These are phyloP conservation scores for Tetrahymena malaccensis DNA, from an alignment of 73 alveolate genomes.

Conservation along the genomic window DNA sequence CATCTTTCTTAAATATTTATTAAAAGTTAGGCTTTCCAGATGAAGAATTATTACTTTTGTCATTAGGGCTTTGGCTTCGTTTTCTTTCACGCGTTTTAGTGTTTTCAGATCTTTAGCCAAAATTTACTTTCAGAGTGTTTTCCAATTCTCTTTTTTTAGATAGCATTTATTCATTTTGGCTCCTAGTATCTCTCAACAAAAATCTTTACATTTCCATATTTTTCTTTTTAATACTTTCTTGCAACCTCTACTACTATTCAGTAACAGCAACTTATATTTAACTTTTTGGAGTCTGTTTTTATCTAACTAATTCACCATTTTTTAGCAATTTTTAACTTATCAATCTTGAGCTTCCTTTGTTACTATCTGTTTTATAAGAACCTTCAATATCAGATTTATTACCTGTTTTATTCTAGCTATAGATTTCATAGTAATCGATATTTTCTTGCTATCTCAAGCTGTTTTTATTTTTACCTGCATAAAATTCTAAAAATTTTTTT, in stretches of 20 bases:
- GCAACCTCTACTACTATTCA: not conserved
- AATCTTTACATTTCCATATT: not conserved
- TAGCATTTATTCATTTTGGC: not conserved
- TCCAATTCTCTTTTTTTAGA: not conserved
- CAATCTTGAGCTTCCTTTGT: not conserved
- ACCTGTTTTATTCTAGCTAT: not conserved
- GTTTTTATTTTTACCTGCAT: not conserved
- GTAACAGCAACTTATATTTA: not conserved
- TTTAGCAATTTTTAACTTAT: not conserved
- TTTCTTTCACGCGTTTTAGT: not conserved
- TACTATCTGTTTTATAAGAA: not conserved
- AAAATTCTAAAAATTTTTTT: not conserved
- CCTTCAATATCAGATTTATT: not conserved
- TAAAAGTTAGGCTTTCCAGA: not conserved
- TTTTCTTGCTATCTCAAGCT: not conserved
- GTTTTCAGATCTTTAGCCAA: not conserved
- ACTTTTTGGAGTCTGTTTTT: not conserved
- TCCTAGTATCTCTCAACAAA: not conserved
- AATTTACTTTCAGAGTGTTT: not conserved
- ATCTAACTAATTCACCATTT: not conserved
- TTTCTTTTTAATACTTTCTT: not conserved
- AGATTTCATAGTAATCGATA: not conserved
- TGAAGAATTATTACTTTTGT: not conserved
- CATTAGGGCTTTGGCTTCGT: not conserved
- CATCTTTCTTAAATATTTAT: not conserved